Percentiles rank a stretch among this genome's conserved stretches.
Conservation (phyloP, 1,139 yeast species). For the Kazachstania sp. region DNA sequence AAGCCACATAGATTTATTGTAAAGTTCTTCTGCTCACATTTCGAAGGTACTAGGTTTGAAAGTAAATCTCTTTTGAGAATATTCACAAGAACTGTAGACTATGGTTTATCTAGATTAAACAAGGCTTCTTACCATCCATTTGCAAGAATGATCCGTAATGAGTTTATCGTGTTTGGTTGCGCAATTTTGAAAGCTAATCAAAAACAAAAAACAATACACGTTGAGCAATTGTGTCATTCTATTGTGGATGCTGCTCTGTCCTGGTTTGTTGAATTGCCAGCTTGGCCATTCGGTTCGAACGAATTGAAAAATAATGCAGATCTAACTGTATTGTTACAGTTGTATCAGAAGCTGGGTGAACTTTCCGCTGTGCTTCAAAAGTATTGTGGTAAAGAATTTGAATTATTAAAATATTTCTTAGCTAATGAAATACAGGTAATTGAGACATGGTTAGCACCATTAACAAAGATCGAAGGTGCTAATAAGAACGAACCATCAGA, state of each 20-base stretch:
- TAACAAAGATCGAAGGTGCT: constrained; percentile 39
- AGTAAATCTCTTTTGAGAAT: constrained; percentile 63
- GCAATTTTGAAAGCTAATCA: constrained; percentile 54
- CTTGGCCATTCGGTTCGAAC: constrained; percentile 83
- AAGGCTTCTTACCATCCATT: constrained; percentile 75
- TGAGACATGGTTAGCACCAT: constrained; percentile 72
- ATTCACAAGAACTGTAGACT: constrained; percentile 53
- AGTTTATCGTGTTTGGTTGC: constrained; percentile 59
- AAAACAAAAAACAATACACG: constrained; percentile 39
- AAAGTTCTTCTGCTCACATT: constrained; percentile 64
- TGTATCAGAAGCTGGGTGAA: constrained; percentile 34
- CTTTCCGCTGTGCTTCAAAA: constrained; percentile 11
- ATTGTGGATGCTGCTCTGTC: constrained; percentile 63
- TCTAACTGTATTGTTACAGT: constrained; percentile 46
- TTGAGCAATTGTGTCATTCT: constrained; percentile 39
- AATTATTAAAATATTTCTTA: constrained; percentile 42
- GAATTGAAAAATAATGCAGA: constrained; percentile 65
- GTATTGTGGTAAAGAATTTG: constrained; percentile 17
- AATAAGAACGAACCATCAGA: constrained; percentile 19
- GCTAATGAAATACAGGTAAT: constrained; percentile 68
- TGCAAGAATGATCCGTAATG: constrained; percentile 68
- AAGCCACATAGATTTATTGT: constrained; percentile 69
- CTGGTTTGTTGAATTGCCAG: constrained; percentile 63
- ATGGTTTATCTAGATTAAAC: constrained; percentile 48
- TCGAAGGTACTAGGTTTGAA: constrained; percentile 71